A percentile compares a stretch with the other conserved stretches of the same genome.
phyloP scores from a whole-genome alignment of 2,329 filamentous ascomycete species.

The Ilyonectria robusta region DNA sequence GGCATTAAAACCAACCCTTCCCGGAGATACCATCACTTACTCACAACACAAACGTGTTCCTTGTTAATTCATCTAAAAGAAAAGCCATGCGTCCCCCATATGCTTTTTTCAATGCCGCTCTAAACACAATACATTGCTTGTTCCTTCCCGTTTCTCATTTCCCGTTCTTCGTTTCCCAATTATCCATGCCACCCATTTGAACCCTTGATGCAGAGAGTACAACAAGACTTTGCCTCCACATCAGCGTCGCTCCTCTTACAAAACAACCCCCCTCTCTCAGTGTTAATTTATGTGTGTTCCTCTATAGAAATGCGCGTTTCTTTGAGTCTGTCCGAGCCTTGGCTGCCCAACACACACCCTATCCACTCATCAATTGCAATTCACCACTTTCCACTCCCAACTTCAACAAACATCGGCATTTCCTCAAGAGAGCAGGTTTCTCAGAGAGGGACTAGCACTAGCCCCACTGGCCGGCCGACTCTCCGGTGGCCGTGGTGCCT shows the following conservation, averaged over 20 bases:
- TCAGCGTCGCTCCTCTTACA: constrained; percentile 2
- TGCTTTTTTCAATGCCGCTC: constrained; percentile 3
- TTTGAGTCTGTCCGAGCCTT: not conserved
- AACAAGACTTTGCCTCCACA: not conserved
- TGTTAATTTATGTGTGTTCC: not conserved
- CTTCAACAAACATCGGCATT: not conserved
- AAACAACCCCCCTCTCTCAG: not conserved
- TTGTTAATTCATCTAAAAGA: not conserved
- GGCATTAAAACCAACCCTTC: too few relatives aligned
- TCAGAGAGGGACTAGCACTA: constrained; percentile 82
- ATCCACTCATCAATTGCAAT: not conserved
- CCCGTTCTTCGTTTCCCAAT: not conserved
- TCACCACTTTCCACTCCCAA: not conserved
- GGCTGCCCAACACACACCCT: not conserved
- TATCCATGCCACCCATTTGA: constrained; percentile 7
- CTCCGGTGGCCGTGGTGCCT: constrained; percentile 54
- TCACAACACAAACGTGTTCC: not conserved
- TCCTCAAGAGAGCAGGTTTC: constrained; percentile 77
- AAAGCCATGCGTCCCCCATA: not conserved
- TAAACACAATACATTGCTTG: not conserved
- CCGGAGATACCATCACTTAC: not conserved
- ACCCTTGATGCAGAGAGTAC: not conserved
- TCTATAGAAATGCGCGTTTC: not conserved
- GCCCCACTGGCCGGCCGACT: constrained; percentile 72
- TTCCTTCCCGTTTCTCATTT: too few relatives aligned